Conservation (phyloP, 768 basidiomycete species). For the Suillus cothurnatus region DNA sequence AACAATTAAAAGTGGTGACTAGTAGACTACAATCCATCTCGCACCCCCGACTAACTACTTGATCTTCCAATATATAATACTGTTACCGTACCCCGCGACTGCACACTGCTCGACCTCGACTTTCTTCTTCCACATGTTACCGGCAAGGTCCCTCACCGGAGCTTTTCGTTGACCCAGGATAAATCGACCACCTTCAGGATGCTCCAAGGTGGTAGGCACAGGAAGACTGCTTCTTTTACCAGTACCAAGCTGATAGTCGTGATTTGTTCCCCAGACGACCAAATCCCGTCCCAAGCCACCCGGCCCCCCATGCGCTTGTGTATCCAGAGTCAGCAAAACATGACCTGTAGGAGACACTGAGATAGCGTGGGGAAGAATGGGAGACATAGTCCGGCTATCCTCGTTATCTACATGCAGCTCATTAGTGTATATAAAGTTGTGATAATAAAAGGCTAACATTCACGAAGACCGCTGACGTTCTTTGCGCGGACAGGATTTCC, state of each 20-base stretch:
- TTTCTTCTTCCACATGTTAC: constrained; percentile 59
- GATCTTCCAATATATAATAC: constrained; percentile 73
- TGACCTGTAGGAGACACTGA: constrained; percentile 78
- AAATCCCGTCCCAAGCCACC: constrained; percentile 64
- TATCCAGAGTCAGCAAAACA: constrained; percentile 73
- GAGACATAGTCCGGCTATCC: constrained; percentile 53
- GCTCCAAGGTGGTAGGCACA: constrained; percentile 53
- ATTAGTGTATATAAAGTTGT: constrained; percentile 11
- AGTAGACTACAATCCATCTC: background rate
- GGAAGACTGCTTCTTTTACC: constrained; percentile 65
- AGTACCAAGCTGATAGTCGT: constrained; percentile 74
- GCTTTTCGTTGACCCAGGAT: constrained; percentile 57
- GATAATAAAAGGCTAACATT: constrained; percentile 59
- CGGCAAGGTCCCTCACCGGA: constrained; percentile 59
- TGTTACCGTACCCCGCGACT: constrained; percentile 63
- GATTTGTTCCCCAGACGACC: constrained; percentile 72
- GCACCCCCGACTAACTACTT: constrained; percentile 2
- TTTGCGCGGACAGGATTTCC: constrained; percentile 72
- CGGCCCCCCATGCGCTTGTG: constrained; percentile 47
- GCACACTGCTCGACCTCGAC: constrained; percentile 67
- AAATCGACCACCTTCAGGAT: constrained; percentile 55
- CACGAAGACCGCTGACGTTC: constrained; percentile 79
- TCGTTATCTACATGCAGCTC: constrained; percentile 60
- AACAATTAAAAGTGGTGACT: too few species aligned
- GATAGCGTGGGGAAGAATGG: constrained; percentile 63